phyloP scores from a whole-genome alignment of 2,329 filamentous ascomycete species.

The Cladosporium colombiae region DNA sequence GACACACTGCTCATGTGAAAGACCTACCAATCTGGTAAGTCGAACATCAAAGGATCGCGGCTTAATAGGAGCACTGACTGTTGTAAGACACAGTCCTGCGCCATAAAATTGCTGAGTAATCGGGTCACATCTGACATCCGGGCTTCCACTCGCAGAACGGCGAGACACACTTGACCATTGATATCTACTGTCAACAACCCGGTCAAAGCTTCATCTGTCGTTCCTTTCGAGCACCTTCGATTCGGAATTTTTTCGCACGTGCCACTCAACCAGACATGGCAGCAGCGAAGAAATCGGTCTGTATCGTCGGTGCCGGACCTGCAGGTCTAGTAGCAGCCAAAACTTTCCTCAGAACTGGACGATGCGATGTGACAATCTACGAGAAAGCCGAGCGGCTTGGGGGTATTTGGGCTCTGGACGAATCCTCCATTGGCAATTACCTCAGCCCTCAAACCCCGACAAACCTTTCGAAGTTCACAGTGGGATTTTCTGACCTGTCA shows the following conservation, averaged over 20 bases:
- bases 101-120: conserved; percentile 11
- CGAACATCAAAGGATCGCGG: not conserved
- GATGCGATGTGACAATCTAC: conserved; percentile 70
- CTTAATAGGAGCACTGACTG: not conserved
- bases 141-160: not conserved
- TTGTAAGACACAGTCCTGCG: not conserved
- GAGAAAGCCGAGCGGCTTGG: conserved; percentile 67
- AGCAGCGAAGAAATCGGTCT: conserved; percentile 30
- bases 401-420: conserved; percentile 69
- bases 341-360: conserved; percentile 62
- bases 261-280: not conserved
- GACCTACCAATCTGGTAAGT: not conserved
- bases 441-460: conserved; percentile 61
- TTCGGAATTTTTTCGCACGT: not conserved
- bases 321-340: conserved; percentile 57
- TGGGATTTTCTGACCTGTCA: conserved; percentile 63
- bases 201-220: not conserved
- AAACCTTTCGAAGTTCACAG: conserved; percentile 77
- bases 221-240: too few species aligned
- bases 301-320: conserved; percentile 48
- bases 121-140: not conserved
- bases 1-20: not conserved
- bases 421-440: conserved; percentile 51
- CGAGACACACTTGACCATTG: not conserved
- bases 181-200: not conserved